phyloP scores from a whole-genome alignment of 805 yeast genomes.

The Torulaspora microellipsoides region DNA sequence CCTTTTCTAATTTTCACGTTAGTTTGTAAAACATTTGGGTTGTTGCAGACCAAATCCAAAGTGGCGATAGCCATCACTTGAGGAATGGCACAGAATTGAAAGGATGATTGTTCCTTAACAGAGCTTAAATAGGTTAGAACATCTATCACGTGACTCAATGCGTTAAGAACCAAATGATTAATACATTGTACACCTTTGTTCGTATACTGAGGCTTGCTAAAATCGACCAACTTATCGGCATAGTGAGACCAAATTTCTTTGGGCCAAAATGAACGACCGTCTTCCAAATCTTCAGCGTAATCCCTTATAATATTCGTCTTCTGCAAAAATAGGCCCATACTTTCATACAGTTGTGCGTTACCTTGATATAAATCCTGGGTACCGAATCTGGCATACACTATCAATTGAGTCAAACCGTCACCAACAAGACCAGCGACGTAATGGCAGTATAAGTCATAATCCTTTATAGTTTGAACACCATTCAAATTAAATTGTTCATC shows the following conservation, averaged over 20 bases:
- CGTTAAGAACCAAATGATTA: conserved; percentile 73
- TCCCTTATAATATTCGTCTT: conserved; percentile 96
- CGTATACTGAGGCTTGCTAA: conserved; percentile 45
- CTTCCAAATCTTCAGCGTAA: conserved; percentile 84
- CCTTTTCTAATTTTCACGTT: conserved; percentile 91
- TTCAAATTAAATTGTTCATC: conserved; percentile 71
- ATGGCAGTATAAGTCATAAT: conserved; percentile 89
- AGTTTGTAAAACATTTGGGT: conserved; percentile 61
- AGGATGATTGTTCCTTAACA: conserved; percentile 74
- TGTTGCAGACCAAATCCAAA: conserved; percentile 76
- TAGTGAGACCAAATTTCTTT: conserved; percentile 86
- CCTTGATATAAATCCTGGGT: conserved; percentile 44
- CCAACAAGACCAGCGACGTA: conserved; percentile 98
- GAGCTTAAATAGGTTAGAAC: conserved; percentile 69
- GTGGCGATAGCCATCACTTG: conserved; percentile 99
- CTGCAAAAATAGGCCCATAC: conserved; percentile 94
- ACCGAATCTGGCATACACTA: conserved; percentile 71
- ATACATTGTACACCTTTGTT: conserved; percentile 67
- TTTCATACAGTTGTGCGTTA: conserved; percentile 57
- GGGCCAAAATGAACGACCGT: conserved; percentile 96
- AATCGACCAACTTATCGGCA: conserved; percentile 57
- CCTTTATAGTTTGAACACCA: conserved; percentile 74
- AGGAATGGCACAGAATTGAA: conserved; percentile 94
- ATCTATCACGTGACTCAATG: conserved; percentile 73
- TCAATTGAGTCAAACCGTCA: conserved; percentile 83